Conservation (phyloP, 2,329 filamentous ascomycete species). For the Tolypocladium nubicola region DNA sequence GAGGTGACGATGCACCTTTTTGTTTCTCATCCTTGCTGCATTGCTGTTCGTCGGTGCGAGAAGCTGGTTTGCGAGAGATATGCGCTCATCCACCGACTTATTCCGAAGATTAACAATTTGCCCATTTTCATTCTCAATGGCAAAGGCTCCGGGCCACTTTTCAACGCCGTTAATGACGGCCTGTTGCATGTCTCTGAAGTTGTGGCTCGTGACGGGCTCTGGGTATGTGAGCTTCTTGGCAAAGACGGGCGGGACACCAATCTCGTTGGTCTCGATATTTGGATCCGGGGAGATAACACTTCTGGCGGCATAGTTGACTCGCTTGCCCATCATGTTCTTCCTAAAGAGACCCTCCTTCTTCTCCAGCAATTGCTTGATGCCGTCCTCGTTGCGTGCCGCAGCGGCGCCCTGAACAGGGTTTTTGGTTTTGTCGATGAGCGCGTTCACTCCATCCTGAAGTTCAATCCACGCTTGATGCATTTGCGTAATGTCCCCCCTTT, state of each 20-base stretch:
- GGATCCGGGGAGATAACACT: conserved; percentile 98
- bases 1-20: conserved; percentile 93
- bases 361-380: conserved; percentile 95
- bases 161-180: conserved; percentile 91
- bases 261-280: conserved; percentile 98
- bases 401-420: conserved; percentile 73
- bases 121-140: conserved; percentile 92
- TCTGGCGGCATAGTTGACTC: conserved; percentile 94
- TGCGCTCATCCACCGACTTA: conserved; percentile 79
- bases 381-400: conserved; percentile 72
- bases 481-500: conserved; percentile 47
- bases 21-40: conserved; percentile 69
- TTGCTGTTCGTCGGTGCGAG: conserved; percentile 71
- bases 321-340: conserved; percentile 99
- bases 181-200: conserved; percentile 90
- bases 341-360: conserved; percentile 98
- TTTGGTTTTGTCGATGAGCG: conserved; percentile 81
- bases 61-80: conserved; percentile 85
- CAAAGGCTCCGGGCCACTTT: conserved; percentile 87
- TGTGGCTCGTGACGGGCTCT: conserved; percentile 93
- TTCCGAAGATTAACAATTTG: conserved; percentile 79
- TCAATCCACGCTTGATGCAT: conserved; percentile 73
- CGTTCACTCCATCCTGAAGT: conserved; percentile 83
- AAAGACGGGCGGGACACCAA: conserved; percentile 96
- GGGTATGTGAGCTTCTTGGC: conserved; percentile 93